Evolutionary conservation across 129 eudicot genomes (phyloP), one percentile per base, ranked within the genome.

Genomic region (Apium graveolens): DNA sequence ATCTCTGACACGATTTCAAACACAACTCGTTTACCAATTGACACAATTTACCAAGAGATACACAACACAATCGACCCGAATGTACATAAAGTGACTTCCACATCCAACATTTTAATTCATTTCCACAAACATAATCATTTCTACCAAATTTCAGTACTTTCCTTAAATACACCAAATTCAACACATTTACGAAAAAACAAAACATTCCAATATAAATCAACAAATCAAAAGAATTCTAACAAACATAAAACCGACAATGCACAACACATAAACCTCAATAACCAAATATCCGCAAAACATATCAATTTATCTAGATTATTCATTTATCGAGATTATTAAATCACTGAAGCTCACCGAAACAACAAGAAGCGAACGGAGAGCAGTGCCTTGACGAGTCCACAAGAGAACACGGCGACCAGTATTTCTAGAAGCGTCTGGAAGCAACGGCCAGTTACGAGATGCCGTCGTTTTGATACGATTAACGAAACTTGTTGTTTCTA

Each of bases 341-440:
- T 49, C 2, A 60, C 10, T 34, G 68, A 60, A n/a, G 84, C 97
- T 86, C 38, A 93, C 98, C 16, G 96, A 89, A 55, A 93, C 80
- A 83, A 91, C 96, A 76, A 93, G 82, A 17, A 93, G 88, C 26
- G 92, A 86, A 18, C 98, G 96, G 38, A 93, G 88, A 81, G 88
- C 86, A 76, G 86, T 79, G 18, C 93, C 97, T 4, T 86, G 89
- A 42, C 96, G 93, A 42, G 97, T 82, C 98, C 97, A 91, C 53
- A 34, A 31, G 46, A 89, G 87, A 71, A 93, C 77, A 14, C 80
- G 80, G 4, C 62, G 78, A 7, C 84, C 91, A 4, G 96, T 72
- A 78, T 85, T 87, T 35, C 38, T 38, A 11, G 84, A 76, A 70
- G 96, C 93, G 44, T 87, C 82, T 26, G 79, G 89, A 80, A 93